Evolutionary conservation across 1,284 basidiomycete genomes (phyloP).

Genomic region (Uromyces viciae-fabae): DNA sequence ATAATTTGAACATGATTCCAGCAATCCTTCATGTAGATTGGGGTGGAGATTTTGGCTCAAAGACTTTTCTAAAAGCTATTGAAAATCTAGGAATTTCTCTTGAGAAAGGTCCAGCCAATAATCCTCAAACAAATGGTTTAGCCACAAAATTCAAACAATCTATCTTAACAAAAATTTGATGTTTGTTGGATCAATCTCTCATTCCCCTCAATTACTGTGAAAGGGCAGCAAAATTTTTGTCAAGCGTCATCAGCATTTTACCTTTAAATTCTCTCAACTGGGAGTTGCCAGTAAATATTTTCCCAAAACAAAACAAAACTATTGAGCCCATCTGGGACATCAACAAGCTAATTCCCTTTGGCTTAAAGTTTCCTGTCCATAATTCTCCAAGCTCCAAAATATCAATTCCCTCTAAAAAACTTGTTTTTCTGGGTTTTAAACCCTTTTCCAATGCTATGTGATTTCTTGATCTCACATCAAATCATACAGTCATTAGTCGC

Average conservation of each 20-base stretch:
- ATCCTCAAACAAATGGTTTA: constrained; percentile 10
- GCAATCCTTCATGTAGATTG: background rate
- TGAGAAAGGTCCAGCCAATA: constrained; percentile 19
- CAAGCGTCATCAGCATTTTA: background rate
- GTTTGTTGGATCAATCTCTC: background rate
- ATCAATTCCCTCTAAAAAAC: background rate
- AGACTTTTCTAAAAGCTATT: background rate
- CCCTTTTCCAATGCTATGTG: background rate
- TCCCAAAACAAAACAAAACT: background rate
- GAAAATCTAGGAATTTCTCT: background rate
- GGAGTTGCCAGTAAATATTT: background rate
- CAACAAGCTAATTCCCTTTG: constrained; percentile 15
- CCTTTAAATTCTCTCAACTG: background rate
- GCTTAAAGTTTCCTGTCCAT: constrained; percentile 8
- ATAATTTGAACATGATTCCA: background rate
- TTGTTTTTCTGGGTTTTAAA: background rate
- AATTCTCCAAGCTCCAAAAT: background rate
- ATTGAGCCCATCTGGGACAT: constrained; percentile 23
- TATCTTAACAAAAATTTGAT: background rate
- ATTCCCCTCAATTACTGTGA: background rate
- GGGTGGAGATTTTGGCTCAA: background rate
- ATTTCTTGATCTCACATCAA: background rate
- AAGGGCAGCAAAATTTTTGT: background rate
- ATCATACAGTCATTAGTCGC: background rate
- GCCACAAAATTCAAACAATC: constrained; percentile 3